Evolutionary conservation across 345 rosid genomes (phyloP).

Genomic region (Salix suchowensis): DNA sequence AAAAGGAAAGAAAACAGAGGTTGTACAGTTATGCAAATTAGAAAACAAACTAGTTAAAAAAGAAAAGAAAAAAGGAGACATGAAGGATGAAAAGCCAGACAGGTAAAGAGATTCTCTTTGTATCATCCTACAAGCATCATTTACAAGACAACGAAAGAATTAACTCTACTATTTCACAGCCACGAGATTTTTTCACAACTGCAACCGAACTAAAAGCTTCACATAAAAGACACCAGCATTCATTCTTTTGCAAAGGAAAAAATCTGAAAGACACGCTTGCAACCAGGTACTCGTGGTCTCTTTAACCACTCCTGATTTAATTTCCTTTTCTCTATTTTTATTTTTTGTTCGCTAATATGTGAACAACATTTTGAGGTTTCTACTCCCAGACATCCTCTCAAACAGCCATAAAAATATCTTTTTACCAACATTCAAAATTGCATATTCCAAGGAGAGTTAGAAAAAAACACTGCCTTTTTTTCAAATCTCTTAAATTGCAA

Average conservation of each 20-base stretch:
- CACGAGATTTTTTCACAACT: too few relatives aligned
- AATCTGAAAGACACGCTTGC: background rate
- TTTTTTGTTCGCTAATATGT: background rate
- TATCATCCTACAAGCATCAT: conserved; percentile 10
- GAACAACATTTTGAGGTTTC: background rate
- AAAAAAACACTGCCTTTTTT: background rate
- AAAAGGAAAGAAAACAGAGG: background rate
- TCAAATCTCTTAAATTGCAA: background rate
- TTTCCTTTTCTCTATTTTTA: background rate
- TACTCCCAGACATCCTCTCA: background rate
- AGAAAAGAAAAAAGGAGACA: background rate
- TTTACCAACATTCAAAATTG: background rate
- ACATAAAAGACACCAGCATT: conserved; percentile 19
- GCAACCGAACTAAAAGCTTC: background rate
- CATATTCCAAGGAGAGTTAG: background rate
- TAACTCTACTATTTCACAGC: too few relatives aligned
- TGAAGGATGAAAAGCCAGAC: conserved; percentile 2
- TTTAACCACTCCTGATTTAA: too few relatives aligned
- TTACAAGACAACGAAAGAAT: background rate
- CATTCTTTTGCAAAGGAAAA: conserved; percentile 15
- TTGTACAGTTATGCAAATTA: background rate
- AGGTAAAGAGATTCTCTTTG: conserved; percentile 18
- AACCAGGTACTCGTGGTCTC: too few relatives aligned
- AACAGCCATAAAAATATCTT: background rate
- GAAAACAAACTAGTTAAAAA: background rate